phyloP scores from a whole-genome alignment of 2,329 filamentous ascomycete species.

The Cladosporium colombiae region DNA sequence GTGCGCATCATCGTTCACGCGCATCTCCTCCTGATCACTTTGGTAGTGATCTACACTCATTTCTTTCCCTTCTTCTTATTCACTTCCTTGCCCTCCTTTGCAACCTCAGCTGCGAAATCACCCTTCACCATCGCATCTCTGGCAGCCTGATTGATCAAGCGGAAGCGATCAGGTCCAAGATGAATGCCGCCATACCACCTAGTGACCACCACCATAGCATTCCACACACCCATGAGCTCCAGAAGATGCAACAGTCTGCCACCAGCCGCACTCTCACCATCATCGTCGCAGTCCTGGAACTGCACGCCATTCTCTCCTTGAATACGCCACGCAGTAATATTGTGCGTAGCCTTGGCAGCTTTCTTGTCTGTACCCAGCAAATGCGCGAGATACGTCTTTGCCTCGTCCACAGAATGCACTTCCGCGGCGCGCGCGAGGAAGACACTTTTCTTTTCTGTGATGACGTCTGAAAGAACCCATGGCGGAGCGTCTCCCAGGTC shows the following conservation, averaged over 20 bases:
- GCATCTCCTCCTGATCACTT: too few relatives aligned
- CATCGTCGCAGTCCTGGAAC: slow-evolving; percentile 95
- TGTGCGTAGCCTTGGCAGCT: slow-evolving; percentile 84
- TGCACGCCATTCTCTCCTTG: slow-evolving; percentile 51
- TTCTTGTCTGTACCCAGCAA: slow-evolving; percentile 81
- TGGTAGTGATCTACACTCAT: too few relatives aligned
- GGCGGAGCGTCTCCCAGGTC: slow-evolving; percentile 50
- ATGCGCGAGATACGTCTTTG: slow-evolving; percentile 69
- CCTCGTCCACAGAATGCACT: slow-evolving; percentile 70
- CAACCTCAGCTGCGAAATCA: slow-evolving; percentile 45
- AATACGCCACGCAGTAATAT: slow-evolving; percentile 93
- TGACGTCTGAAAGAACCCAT: slow-evolving; percentile 74
- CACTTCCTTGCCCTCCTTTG: slow-evolving; percentile 3
- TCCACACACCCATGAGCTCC: slow-evolving; percentile 93
- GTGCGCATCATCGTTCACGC: too few relatives aligned
- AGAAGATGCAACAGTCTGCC: slow-evolving; percentile 82
- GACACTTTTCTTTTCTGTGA: slow-evolving; percentile 81
- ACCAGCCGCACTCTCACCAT: slow-evolving; percentile 91
- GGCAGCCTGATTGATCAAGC: slow-evolving; percentile 83
- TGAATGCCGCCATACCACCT: slow-evolving; percentile 94
- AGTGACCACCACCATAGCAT: slow-evolving; percentile 88
- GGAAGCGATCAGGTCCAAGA: slow-evolving; percentile 84
- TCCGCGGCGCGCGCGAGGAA: slow-evolving; percentile 78
- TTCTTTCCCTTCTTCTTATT: slow-evolving; percentile 19
- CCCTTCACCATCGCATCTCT: slow-evolving; percentile 81